These are phyloP conservation scores for Diutina sp. DNA, from an alignment of 1,139 yeast genomes.

Conservation along the genomic window DNA sequence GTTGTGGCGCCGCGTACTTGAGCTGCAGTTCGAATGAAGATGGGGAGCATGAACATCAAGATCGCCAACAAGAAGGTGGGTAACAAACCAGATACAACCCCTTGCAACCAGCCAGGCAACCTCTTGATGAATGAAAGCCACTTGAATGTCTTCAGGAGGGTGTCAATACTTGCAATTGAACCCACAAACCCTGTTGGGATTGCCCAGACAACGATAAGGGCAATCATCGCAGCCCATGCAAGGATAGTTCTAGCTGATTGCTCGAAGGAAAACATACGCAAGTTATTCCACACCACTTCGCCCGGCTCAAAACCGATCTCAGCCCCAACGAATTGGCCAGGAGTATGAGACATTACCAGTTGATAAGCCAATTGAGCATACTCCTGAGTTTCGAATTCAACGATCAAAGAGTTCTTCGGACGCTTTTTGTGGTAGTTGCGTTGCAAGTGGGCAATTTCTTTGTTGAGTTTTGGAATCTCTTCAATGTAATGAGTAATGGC, in stretches of 20 bases:
- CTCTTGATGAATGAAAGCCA: conserved; percentile 62
- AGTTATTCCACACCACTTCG: conserved; percentile 78
- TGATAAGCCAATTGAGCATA: conserved; percentile 88
- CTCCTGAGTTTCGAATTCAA: conserved; percentile 77
- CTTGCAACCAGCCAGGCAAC: conserved; percentile 55
- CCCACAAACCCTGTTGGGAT: conserved; percentile 95
- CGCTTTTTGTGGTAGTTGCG: conserved; percentile 26
- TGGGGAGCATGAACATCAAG: conserved; percentile 72
- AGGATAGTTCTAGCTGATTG: conserved; percentile 28
- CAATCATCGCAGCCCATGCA: conserved; percentile 31
- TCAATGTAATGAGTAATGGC: conserved; percentile 63
- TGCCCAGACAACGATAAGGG: conserved; percentile 75
- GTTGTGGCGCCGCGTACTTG: conserved; percentile 55
- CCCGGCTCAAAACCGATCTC: conserved; percentile 52
- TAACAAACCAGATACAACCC: conserved; percentile 74
- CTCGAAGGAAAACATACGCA: conserved; percentile 27
- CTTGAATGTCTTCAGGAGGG: conserved; percentile 51
- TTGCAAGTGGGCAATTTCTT: conserved; percentile 52
- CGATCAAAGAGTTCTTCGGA: conserved; percentile 63
- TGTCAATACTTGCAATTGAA: conserved; percentile 72
- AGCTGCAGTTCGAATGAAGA: conserved; percentile 56
- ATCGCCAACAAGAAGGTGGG: conserved; percentile 77
- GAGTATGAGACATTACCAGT: conserved; percentile 53
- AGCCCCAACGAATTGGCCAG: conserved; percentile 51
- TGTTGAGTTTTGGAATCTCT: conserved; percentile 54